Base-by-base conservation (phyloP, 2,329 filamentous ascomycete genomes). In the Paramyrothecium sp. region DNA sequence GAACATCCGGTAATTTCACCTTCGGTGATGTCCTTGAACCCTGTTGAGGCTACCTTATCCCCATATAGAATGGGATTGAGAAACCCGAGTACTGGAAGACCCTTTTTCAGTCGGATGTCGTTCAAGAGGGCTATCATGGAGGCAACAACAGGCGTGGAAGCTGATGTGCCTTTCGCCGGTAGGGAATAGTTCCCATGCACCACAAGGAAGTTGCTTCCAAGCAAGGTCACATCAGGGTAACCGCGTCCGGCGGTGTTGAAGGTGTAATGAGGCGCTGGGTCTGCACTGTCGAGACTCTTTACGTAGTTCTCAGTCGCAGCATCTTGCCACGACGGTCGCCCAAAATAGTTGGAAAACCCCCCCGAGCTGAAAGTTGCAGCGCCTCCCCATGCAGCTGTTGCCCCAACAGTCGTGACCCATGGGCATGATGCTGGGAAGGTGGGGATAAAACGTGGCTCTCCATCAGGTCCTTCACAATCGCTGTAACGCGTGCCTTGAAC, bases 51-150 rank as follows among this genome's bases (percentile, higher is more conserved):
- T 12, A 46, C 41, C 17, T 46, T 46, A 16, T 46, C 13, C 5
- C 11, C 50, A 52, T 60, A 60, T 3, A 60, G 53, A 12, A 58
- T 41, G 21, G 55, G 41, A 48, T 60, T 60, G 47, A 60, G 44
- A 8, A 38, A 56, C 13, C 56, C 58, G 7, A 60, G 21, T 8
- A 48, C 54, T 30, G 44, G 48, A 55, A 56, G 57, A 33, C 54
- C 56, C 13, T 49, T 54, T 21, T 53, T 54, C 10, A 60, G 51
- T 19, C 56, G 54, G 7, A 46, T 38, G 17, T 58, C 58, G 46
- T 58, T 60, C 26, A 60, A 38, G 2, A 54, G 51, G 3, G 54
- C 44, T 22, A 60, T 56, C 58, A 60, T 53, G 41, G 53, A 56
- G 22, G 58, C 53, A 53, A 60, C 53, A 7, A 55, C 22, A 19